These are phyloP conservation scores for Sordariomycetes sp. DNA, from an alignment of 2,329 filamentous ascomycete species.

Conservation along the genomic window DNA sequence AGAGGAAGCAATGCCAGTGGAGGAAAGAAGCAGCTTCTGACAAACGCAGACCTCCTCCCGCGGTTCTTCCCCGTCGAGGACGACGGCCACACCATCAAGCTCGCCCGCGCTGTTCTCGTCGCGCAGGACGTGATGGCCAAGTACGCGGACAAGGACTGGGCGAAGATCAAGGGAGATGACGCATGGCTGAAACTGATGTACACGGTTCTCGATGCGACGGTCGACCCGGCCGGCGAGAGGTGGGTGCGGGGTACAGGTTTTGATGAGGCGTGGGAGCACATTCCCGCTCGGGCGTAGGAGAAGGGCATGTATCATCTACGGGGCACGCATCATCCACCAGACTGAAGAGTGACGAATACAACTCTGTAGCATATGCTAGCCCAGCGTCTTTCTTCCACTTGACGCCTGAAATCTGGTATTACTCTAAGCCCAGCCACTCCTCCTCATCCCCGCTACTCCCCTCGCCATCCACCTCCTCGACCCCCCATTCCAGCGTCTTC, in stretches of 20 bases:
- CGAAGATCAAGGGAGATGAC: constrained; percentile 33
- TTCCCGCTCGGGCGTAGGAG: neutral
- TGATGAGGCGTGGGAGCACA: constrained; percentile 5
- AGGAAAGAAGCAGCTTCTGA: neutral
- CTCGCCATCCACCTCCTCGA: constrained; percentile 13
- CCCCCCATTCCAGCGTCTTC: constrained; percentile 10
- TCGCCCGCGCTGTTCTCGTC: constrained; percentile 55
- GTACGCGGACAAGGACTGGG: constrained; percentile 32
- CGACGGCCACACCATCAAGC: constrained; percentile 72
- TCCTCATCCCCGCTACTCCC: constrained; percentile 20
- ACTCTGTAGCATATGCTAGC: neutral
- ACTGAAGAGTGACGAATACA: neutral
- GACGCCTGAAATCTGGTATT: constrained; percentile 2
- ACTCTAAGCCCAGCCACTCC: constrained; percentile 9
- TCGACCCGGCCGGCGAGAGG: neutral
- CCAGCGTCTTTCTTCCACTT: neutral
- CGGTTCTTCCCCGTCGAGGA: constrained; percentile 41
- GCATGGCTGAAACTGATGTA: constrained; percentile 13
- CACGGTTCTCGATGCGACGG: constrained; percentile 2
- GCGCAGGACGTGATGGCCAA: constrained; percentile 37
- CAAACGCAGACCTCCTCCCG: constrained; percentile 25
- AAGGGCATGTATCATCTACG: neutral
- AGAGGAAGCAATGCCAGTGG: neutral
- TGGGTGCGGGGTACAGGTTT: constrained; percentile 6
- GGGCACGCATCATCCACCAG: too few relatives aligned